Conservation (phyloP, 2,329 filamentous ascomycete genomes). For the Gliomastix tumulicola region DNA sequence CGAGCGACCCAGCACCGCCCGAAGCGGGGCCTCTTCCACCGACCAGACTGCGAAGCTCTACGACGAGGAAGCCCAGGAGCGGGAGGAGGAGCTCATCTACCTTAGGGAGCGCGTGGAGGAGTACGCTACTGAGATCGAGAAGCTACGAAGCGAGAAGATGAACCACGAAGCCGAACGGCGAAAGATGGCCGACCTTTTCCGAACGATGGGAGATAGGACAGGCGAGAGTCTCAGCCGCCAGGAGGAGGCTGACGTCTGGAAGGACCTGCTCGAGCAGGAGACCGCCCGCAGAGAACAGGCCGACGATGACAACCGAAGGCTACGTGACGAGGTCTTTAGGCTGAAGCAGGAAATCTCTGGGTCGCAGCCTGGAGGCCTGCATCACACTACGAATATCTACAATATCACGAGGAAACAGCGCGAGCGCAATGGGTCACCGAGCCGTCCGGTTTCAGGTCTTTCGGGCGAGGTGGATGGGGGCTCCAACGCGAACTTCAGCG, state of each 20-base stretch:
- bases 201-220: constrained; percentile 40
- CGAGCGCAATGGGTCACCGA: constrained; percentile 37
- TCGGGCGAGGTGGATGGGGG: constrained; percentile 42
- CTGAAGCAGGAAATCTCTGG: constrained; percentile 52
- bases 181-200: constrained; percentile 74
- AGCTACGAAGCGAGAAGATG: constrained; percentile 70
- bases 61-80: constrained; percentile 56
- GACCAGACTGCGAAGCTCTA: constrained; percentile 48
- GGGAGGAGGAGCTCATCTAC: constrained; percentile 81
- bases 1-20: constrained; percentile 52
- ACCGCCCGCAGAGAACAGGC: constrained; percentile 81
- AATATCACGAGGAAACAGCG: constrained; percentile 52
- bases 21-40: constrained; percentile 48
- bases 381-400: constrained; percentile 60
- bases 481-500: constrained; percentile 44
- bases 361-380: constrained; percentile 23
- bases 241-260: constrained; percentile 79
- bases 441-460: constrained; percentile 40
- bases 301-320: constrained; percentile 77
- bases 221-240: constrained; percentile 44
- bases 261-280: constrained; percentile 89
- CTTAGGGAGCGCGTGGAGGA: constrained; percentile 81
- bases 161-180: constrained; percentile 79
- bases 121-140: constrained; percentile 77
- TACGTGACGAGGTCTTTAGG: constrained; percentile 78